phyloP scores from a whole-genome alignment of 768 basidiomycete genomes.

The Naganishia vaughanmartiniae region DNA sequence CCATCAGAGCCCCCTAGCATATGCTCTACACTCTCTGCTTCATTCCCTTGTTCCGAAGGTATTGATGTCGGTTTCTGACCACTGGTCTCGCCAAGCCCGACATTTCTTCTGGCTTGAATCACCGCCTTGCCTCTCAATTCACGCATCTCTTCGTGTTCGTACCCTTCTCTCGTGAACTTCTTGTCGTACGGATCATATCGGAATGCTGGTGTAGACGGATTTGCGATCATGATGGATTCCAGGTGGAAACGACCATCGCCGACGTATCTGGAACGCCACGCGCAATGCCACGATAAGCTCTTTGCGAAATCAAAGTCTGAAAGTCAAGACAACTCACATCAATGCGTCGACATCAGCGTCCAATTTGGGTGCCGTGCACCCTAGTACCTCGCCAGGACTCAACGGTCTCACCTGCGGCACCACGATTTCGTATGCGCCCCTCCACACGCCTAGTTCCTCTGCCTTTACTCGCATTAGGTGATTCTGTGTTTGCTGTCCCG shows the following conservation, averaged over 20 bases:
- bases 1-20: conserved; percentile 37
- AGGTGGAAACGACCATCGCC: conserved; percentile 98
- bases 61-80: background rate
- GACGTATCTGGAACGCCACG: conserved; percentile 65
- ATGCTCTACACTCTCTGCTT: background rate
- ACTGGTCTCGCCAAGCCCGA: conserved; percentile 37
- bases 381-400: conserved; percentile 92
- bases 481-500: conserved; percentile 31
- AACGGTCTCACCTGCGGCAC: conserved; percentile 65
- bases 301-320: background rate
- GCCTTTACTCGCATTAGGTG: conserved; percentile 33
- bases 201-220: conserved; percentile 89
- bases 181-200: conserved; percentile 98
- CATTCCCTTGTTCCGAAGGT: background rate
- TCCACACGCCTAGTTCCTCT: conserved; percentile 50
- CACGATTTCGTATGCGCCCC: conserved; percentile 49
- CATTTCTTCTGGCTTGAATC: conserved; percentile 65
- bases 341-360: conserved; percentile 72
- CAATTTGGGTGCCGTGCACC: conserved; percentile 88
- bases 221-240: conserved; percentile 99
- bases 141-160: conserved; percentile 86
- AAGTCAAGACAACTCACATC: conserved; percentile 60
- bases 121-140: conserved; percentile 71
- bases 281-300: too few species aligned
- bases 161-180: conserved; percentile 87